phyloP scores from a whole-genome alignment of 2,329 filamentous ascomycete species.

The Aspergillus brunneoviolaceus region DNA sequence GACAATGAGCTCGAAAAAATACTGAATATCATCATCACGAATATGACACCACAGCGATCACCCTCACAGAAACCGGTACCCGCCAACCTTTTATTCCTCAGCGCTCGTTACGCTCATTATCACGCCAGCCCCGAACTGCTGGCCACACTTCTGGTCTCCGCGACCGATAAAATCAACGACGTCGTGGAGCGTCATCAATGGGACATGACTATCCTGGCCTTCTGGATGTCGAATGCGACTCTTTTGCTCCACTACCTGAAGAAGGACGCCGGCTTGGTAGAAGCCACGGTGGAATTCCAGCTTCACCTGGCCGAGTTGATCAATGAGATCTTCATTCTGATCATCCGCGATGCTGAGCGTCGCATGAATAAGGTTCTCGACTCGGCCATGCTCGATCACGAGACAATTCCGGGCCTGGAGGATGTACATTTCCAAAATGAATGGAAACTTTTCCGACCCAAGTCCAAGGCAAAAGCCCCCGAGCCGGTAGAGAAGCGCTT shows the following conservation, averaged over 20 bases:
- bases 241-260: conserved; percentile 94
- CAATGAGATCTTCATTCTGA: conserved; percentile 97
- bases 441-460: conserved; percentile 95
- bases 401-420: conserved; percentile 96
- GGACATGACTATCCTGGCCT: conserved; percentile 99
- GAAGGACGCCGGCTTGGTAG: conserved; percentile 80
- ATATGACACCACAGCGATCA: conserved; percentile 94
- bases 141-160: conserved; percentile 73
- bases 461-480: conserved; percentile 77
- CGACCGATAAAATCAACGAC: conserved; percentile 95
- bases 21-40: conserved; percentile 92
- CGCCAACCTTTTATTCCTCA: conserved; percentile 94
- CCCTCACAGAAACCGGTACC: conserved; percentile 97
- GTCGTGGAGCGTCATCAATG: conserved; percentile 95
- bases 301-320: conserved; percentile 89
- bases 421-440: conserved; percentile 97
- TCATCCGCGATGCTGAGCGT: conserved; percentile 92
- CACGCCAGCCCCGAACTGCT: conserved; percentile 86
- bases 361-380: conserved; percentile 96
- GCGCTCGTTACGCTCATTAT: conserved; percentile 93
- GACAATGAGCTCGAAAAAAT: conserved; percentile 89
- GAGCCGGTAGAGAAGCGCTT: conserved; percentile 89
- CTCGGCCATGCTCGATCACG: conserved; percentile 91
- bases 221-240: conserved; percentile 98
- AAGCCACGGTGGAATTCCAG: conserved; percentile 84